Evolutionary conservation across 129 eudicot species (phyloP).

Genomic region (Apium graveolens): DNA sequence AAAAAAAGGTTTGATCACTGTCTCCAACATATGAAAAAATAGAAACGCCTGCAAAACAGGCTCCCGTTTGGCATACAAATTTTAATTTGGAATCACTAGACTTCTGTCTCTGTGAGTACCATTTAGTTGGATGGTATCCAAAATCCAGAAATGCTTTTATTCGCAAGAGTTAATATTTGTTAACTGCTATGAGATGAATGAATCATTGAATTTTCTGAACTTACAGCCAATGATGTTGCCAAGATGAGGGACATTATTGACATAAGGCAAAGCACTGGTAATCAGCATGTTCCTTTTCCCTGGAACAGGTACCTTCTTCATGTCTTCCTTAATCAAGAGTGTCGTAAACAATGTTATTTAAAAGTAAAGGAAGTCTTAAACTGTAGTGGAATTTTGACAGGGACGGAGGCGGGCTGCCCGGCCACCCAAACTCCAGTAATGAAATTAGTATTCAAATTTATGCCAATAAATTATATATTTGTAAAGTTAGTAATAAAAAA

Average conservation of each 20-base stretch:
- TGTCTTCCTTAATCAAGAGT: not conserved
- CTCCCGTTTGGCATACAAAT: not conserved
- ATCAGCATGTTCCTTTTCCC: conserved; percentile 12
- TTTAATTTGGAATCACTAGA: not conserved
- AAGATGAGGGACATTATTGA: conserved; percentile 8
- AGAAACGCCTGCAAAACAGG: not conserved
- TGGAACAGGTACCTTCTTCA: not conserved
- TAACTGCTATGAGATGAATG: not conserved
- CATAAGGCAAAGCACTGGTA: conserved; percentile 13
- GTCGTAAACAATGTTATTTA: not conserved
- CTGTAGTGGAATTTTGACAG: not conserved
- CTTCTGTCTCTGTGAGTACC: too few relatives aligned
- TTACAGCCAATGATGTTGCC: conserved; percentile 15
- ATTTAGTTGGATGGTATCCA: too few relatives aligned
- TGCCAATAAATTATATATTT: too few relatives aligned
- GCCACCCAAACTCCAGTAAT: too few relatives aligned
- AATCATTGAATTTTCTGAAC: not conserved
- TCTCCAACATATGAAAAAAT: not conserved
- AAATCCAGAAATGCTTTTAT: not conserved
- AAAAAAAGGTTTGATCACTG: too few relatives aligned
- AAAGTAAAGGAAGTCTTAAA: not conserved
- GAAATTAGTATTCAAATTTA: too few relatives aligned
- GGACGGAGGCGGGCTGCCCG: too few relatives aligned
- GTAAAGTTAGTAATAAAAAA: too few relatives aligned
- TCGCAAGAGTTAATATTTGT: not conserved